Base-by-base conservation (phyloP, 768 basidiomycete genomes). In the Leccinum ochraceum region DNA sequence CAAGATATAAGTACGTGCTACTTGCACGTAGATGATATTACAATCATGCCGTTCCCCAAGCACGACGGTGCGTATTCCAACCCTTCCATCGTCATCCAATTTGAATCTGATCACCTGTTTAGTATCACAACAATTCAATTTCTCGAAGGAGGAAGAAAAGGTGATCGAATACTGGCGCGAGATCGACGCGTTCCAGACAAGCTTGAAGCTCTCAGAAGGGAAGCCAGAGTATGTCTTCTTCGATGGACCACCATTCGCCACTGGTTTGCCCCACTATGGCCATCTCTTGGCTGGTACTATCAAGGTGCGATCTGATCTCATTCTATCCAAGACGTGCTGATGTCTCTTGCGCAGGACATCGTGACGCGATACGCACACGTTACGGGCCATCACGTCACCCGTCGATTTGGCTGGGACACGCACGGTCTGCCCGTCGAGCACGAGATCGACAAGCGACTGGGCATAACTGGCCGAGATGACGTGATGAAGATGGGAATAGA, bases 391-490 rank as follows among this genome's bases (percentile, higher is more conserved):
- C 90, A 98, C 71, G 96, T 98, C 67, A 84, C 88, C 59, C 88
- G 96, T 60, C 86, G 96, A 56, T 98, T 98, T 73, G 96, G 96
- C 57, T 98, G 96, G 96, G 96, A 98, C 77, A 98, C 95, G 5
- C 96, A 99, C 77, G 96, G 96, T 55, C 86, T 99, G 28, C 97
- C 96, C 37, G 95, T 99, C 71, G 97, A 99, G 76, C 95, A 98
- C 79, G 94, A 97, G 80, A 99, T 99, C 79, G 97, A 99, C 83
- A 98, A 98, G 80, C 89, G 85, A 68, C 82, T 98, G 51, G 86
- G 86, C 44, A 97, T 98, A 79, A 95, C 89, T 34, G 87, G 94
- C 26, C 92, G 91, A 72, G 92, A 86, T 51, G 97, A 99, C 72
- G 97, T 99, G 48, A 81, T 98, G 77, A 83, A 81, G 34, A 90